phyloP scores from a whole-genome alignment of 345 rosid genomes.

The Salix koriyanagi region DNA sequence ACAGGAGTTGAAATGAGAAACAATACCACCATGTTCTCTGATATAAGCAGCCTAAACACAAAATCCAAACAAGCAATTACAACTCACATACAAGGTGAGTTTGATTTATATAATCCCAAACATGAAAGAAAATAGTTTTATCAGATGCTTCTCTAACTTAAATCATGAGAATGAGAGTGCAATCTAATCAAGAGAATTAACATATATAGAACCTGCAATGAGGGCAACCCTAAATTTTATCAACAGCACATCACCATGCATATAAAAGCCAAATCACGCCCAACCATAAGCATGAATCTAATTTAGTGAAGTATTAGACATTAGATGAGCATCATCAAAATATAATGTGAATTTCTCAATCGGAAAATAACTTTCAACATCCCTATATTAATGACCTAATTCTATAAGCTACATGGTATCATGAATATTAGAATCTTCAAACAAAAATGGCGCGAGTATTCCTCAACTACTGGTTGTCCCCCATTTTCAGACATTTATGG shows the following conservation, averaged over 20 bases:
- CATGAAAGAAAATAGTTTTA: background rate
- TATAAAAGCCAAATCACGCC: background rate
- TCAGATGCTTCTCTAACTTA: background rate
- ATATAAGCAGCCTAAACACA: background rate
- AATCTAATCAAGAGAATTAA: background rate
- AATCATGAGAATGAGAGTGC: background rate
- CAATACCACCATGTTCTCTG: background rate
- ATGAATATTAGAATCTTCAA: slow-evolving; percentile 7
- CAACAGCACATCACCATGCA: background rate
- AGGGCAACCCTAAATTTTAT: background rate
- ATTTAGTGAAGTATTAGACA: background rate
- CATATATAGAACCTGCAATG: background rate
- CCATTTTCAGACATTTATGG: background rate
- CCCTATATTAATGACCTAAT: background rate
- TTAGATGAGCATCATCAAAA: slow-evolving; percentile 11
- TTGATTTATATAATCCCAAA: background rate
- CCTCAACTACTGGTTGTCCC: slow-evolving; percentile 10
- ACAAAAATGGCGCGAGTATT: slow-evolving; percentile 3
- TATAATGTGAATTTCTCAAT: background rate
- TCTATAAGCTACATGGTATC: slow-evolving; percentile 14
- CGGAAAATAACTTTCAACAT: slow-evolving; percentile 7
- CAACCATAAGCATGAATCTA: background rate
- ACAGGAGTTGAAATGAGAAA: background rate
- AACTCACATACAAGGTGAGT: background rate
- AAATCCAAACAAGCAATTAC: background rate